A percentile compares a stretch with the other conserved stretches of the same genome.
Conservation (phyloP, 495 filamentous ascomycete genomes). For the Talaromyces ruber region DNA sequence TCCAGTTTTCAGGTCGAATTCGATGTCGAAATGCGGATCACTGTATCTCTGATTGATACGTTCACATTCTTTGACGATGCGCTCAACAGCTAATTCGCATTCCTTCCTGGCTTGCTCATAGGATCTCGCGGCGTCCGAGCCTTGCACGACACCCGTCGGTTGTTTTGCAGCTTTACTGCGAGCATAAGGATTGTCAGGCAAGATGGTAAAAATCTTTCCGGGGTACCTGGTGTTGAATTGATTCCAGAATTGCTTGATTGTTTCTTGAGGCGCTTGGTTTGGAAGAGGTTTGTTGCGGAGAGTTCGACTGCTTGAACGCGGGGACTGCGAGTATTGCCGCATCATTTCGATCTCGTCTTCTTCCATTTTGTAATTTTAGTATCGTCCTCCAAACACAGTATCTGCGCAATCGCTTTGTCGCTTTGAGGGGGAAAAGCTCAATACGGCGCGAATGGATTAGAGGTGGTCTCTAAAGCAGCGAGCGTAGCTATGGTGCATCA, state of each 20-base stretch:
- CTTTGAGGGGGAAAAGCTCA: too few species aligned
- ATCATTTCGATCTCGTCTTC: constrained; percentile 25
- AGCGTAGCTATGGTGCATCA: too few species aligned
- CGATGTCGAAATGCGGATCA: constrained; percentile 84
- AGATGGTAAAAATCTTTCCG: constrained; percentile 56
- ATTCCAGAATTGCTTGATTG: constrained; percentile 70
- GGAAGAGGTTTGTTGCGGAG: constrained; percentile 10
- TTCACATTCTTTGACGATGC: constrained; percentile 75
- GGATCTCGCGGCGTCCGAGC: constrained; percentile 49
- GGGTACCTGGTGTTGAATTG: constrained; percentile 60
- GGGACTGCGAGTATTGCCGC: constrained; percentile 10
- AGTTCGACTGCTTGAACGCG: constrained; percentile 27
- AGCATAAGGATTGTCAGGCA: constrained; percentile 67
- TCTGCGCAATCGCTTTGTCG: neutral
- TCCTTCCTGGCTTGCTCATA: constrained; percentile 65
- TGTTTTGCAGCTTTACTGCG: constrained; percentile 48
- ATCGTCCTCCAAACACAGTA: neutral
- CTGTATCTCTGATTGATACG: constrained; percentile 85
- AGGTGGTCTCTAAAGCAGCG: too few species aligned
- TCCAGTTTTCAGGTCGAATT: constrained; percentile 62
- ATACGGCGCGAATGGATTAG: neutral
- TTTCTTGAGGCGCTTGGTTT: constrained; percentile 58
- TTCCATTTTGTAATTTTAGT: constrained; percentile 15
- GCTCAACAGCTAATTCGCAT: constrained; percentile 66
- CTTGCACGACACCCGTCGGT: constrained; percentile 42